Evolutionary conservation across 1,284 basidiomycete genomes (phyloP), one percentile per base, ranked within the genome.

Genomic region (Rhodofomes roseus): DNA sequence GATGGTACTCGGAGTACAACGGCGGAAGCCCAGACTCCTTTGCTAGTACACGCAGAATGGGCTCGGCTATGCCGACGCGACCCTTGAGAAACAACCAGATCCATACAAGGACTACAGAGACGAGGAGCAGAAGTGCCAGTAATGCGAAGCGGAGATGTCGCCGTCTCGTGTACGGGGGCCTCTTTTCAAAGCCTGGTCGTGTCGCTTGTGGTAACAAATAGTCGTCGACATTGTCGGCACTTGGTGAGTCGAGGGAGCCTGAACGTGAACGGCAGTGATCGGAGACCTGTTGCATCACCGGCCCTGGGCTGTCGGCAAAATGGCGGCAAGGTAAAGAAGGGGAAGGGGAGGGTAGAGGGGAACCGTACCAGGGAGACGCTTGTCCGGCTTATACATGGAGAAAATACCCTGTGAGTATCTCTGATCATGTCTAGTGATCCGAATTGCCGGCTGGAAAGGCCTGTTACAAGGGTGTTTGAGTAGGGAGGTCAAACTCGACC

Each of bases 1-100:
- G 68, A 37, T 75, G 73, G 63, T 78, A 85, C 14, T 67, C 60
- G 56, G 76, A 68, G 59, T 80, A 85, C 14, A 79, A 66, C 0
- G 82, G 83, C 0, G 82, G 83, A 6, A 63, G 55, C 16, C 27
- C 40, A 14, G 57, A 58, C 14, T 58, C 57, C 29, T 58, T 58
- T 25, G 57, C 41, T 14, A 58, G 40, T 18, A 29, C 31, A 31
- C 39, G 52, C 20, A 58, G 43, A 8, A 58, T 46, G 16, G 57
- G 52, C 16, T 25, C 31, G 8, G 57, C 51, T 9, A 58, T 23
- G n/a, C 52, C 52, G 2, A 58, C 41, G 34, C 27, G 36, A 16
- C 57, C 57, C 11, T 23, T 44, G 29, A 58, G 34, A 25, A 58
- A 54, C 34, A 58, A 18, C 57, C 39, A 54, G 9, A 54, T 18